phyloP scores from a whole-genome alignment of 1,284 basidiomycete genomes.

The Sanghuangporus baumii region DNA sequence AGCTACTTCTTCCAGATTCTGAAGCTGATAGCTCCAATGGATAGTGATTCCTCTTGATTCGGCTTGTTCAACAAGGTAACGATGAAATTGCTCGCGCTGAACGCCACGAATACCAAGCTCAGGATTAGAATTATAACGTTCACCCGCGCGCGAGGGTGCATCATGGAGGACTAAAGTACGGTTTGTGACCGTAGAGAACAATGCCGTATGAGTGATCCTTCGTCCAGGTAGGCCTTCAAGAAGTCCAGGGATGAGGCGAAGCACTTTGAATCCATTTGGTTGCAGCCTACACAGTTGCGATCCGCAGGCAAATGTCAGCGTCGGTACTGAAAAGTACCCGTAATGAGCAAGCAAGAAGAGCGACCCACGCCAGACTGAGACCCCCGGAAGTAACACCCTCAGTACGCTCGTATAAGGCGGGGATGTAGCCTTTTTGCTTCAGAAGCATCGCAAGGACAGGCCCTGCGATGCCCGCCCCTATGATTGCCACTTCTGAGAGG shows the following conservation, averaged over 20 bases:
- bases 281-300: slow-evolving; percentile 29
- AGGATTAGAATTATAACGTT: slow-evolving; percentile 16
- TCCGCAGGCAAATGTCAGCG: not conserved
- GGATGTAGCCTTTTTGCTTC: slow-evolving; percentile 36
- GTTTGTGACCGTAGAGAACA: slow-evolving; percentile 29
- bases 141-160: slow-evolving; percentile 19
- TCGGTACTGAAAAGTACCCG: not conserved
- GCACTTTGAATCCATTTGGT: slow-evolving; percentile 36
- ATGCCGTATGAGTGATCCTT: slow-evolving; percentile 22
- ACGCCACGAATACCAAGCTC: slow-evolving; percentile 29
- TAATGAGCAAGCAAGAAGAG: not conserved
- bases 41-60: slow-evolving; percentile 32
- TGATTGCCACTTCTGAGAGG: slow-evolving; percentile 32
- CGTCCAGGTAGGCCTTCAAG: slow-evolving; percentile 30
- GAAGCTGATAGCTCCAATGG: slow-evolving; percentile 33
- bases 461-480: slow-evolving; percentile 40
- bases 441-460: slow-evolving; percentile 42
- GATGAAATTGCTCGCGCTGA: slow-evolving; percentile 30
- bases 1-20: slow-evolving; percentile 27
- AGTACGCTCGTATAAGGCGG: slow-evolving; percentile 37
- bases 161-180: slow-evolving; percentile 30
- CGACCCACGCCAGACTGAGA: slow-evolving; percentile 32
- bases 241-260: slow-evolving; percentile 35
- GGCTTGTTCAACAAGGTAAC: slow-evolving; percentile 30
- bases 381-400: slow-evolving; percentile 28